These are phyloP conservation scores for Pseudohyphozyma bogoriensis DNA, from an alignment of 768 basidiomycete genomes.

Conservation along the genomic window DNA sequence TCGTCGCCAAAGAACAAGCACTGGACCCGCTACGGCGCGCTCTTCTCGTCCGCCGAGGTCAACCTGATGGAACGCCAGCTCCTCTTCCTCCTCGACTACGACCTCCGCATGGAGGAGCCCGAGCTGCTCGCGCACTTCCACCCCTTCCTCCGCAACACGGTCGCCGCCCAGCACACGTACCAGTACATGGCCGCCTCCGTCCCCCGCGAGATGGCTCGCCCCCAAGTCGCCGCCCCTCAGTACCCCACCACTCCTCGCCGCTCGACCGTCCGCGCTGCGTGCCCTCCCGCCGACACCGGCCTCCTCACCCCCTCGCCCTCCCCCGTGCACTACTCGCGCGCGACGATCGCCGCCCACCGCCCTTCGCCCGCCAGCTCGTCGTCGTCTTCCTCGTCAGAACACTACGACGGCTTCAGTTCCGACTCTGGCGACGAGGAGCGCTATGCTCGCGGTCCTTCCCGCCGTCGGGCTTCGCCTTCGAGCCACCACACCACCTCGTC, in stretches of 20 bases:
- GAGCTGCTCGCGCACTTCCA: slow-evolving; percentile 54
- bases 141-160: slow-evolving; percentile 44
- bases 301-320: slow-evolving; percentile 26
- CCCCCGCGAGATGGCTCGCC: background rate
- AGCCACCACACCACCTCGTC: background rate
- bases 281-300: background rate
- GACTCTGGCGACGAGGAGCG: background rate
- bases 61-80: slow-evolving; percentile 98
- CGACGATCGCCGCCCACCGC: too few species aligned
- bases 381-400: too few species aligned
- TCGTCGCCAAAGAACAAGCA: slow-evolving; percentile 80
- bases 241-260: slow-evolving; percentile 21
- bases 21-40: slow-evolving; percentile 68
- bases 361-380: too few species aligned
- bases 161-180: too few species aligned
- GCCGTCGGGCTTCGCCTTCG: background rate
- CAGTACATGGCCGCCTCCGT: too few species aligned
- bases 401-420: too few species aligned
- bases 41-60: slow-evolving; percentile 55
- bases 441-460: background rate
- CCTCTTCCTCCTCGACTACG: slow-evolving; percentile 80
- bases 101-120: slow-evolving; percentile 76
- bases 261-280: background rate
- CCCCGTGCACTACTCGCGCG: too few species aligned
- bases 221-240: background rate